A percentile compares a stretch with the other conserved stretches of the same genome.
These are phyloP conservation scores for Stephanodiscus minutulus DNA, from an alignment of 108 stramenopile species.

Conservation along the genomic window DNA sequence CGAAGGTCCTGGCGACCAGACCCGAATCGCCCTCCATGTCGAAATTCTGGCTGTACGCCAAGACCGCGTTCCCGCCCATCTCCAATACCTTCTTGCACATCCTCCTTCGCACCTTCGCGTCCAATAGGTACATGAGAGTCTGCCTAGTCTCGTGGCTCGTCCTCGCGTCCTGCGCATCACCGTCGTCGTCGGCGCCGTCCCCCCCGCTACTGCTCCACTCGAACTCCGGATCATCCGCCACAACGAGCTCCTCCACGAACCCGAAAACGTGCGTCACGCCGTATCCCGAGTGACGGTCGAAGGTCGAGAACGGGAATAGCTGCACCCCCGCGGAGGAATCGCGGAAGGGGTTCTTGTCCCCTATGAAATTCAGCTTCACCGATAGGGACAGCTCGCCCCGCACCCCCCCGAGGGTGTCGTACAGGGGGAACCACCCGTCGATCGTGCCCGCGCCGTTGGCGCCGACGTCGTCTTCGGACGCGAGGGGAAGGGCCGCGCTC, in stretches of 20 bases:
- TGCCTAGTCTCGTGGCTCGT: constrained; percentile 91
- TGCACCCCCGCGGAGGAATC: constrained; percentile 96
- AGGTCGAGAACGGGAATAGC: constrained; percentile 87
- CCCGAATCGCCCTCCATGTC: constrained; percentile 98
- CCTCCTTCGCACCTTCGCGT: constrained; percentile 84
- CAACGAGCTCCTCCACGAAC: constrained; percentile 96
- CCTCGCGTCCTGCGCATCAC: constrained; percentile 40
- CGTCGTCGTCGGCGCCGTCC: background rate
- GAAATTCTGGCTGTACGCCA: constrained; percentile 90
- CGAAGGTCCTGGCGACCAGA: constrained; percentile 93
- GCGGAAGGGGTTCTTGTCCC: constrained; percentile 94
- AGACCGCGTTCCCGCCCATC: constrained; percentile 91
- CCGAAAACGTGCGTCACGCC: constrained; percentile 87
- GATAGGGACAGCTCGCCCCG: constrained; percentile 85
- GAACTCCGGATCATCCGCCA: constrained; percentile 97
- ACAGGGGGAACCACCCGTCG: constrained; percentile 96
- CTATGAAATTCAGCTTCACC: constrained; percentile 93
- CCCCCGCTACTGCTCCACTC: constrained; percentile 61
- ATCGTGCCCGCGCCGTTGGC: constrained; percentile 51
- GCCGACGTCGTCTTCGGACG: background rate
- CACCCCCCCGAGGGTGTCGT: constrained; percentile 92
- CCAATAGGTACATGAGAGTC: constrained; percentile 88
- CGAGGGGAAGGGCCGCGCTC: too few species aligned
- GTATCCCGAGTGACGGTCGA: constrained; percentile 84
- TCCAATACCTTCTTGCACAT: constrained; percentile 92